phyloP scores from a whole-genome alignment of 108 stramenopile species.

The Stephanodiscus triporus region DNA sequence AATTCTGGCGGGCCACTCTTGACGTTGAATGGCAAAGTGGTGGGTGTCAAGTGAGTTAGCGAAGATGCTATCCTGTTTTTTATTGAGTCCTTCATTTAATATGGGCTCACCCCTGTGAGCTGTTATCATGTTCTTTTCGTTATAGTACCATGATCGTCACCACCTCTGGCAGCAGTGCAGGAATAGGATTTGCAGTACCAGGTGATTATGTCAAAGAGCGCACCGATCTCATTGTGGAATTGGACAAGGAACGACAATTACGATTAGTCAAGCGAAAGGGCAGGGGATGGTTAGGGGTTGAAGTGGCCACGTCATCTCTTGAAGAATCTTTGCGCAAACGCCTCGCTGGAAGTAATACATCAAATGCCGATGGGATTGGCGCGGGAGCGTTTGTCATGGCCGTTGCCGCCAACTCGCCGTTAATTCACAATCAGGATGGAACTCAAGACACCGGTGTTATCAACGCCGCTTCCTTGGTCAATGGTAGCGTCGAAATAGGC shows the following conservation, averaged over 20 bases:
- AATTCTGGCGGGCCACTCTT: conserved; percentile 93
- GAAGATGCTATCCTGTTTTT: conserved; percentile 68
- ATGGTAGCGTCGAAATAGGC: conserved; percentile 51
- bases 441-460: background rate
- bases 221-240: conserved; percentile 30
- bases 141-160: conserved; percentile 93
- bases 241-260: conserved; percentile 27
- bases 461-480: background rate
- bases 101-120: conserved; percentile 87
- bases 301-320: conserved; percentile 13
- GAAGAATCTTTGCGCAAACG: conserved; percentile 9
- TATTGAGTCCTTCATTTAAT: conserved; percentile 84
- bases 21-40: conserved; percentile 76
- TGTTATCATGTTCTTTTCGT: conserved; percentile 10
- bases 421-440: conserved; percentile 4
- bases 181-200: conserved; percentile 97
- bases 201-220: conserved; percentile 81
- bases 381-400: conserved; percentile 31
- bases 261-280: conserved; percentile 20
- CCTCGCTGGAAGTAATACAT: background rate
- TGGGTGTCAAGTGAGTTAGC: conserved; percentile 92
- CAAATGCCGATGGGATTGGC: background rate
- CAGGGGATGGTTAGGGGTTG: conserved; percentile 42
- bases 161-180: conserved; percentile 84
- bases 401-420: conserved; percentile 21